phyloP scores from a whole-genome alignment of 2,329 filamentous ascomycete genomes.

The Coniochaeta prunicola region DNA sequence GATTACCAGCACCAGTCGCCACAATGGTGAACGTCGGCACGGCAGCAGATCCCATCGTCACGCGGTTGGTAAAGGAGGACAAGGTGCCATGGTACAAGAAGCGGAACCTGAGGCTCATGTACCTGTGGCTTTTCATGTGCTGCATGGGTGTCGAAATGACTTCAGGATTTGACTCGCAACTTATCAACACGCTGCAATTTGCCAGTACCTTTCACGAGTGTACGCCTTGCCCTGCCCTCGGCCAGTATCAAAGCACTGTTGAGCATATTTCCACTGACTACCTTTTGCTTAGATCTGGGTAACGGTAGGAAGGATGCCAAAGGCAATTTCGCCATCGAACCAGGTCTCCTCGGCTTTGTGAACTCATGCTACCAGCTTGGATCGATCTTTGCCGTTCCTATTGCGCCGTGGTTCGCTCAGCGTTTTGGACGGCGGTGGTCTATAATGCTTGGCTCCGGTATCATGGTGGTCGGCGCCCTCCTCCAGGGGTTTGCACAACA shows the following conservation, averaged over 20 bases:
- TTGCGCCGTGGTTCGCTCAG: slow-evolving; percentile 45
- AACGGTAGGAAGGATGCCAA: slow-evolving; percentile 5
- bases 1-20: not conserved
- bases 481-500: slow-evolving; percentile 46
- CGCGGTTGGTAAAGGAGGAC: slow-evolving; percentile 29
- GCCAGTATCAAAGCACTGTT: not conserved
- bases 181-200: slow-evolving; percentile 37
- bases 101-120: slow-evolving; percentile 48
- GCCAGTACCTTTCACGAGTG: slow-evolving; percentile 26
- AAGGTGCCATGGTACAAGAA: slow-evolving; percentile 48
- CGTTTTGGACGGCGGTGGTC: slow-evolving; percentile 44
- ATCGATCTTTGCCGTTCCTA: slow-evolving; percentile 44
- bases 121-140: slow-evolving; percentile 50
- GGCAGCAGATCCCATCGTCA: slow-evolving; percentile 26
- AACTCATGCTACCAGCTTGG: slow-evolving; percentile 48
- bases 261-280: not conserved
- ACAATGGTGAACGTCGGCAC: slow-evolving; percentile 1
- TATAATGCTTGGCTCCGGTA: slow-evolving; percentile 46
- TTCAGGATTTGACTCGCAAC: slow-evolving; percentile 36
- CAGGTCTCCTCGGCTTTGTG: slow-evolving; percentile 36
- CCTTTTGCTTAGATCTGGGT: slow-evolving; percentile 9
- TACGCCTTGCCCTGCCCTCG: slow-evolving; percentile 10
- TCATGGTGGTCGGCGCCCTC: slow-evolving; percentile 48
- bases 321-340: slow-evolving; percentile 17
- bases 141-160: slow-evolving; percentile 54